These are phyloP conservation scores for Solanum tacnaense DNA, from an alignment of 257 asterid genomes.

Conservation along the genomic window DNA sequence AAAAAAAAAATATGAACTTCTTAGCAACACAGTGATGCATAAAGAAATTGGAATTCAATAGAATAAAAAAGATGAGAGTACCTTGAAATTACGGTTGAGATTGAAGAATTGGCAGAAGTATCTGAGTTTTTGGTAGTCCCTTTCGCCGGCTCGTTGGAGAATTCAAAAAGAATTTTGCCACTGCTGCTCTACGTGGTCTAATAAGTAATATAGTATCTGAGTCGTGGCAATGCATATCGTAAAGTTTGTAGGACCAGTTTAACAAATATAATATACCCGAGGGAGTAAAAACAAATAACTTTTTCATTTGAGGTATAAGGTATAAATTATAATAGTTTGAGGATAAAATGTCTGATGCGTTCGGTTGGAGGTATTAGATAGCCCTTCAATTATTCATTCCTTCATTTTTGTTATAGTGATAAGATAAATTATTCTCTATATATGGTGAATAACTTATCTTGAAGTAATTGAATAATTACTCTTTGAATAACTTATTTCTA, in stretches of 20 bases:
- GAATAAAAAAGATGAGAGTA: background rate
- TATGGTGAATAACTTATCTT: too few species aligned
- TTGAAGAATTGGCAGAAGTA: background rate
- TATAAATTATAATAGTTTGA: too few species aligned
- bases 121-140: background rate
- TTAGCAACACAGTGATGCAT: background rate
- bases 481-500: too few species aligned
- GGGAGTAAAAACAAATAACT: background rate
- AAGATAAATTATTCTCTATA: too few species aligned
- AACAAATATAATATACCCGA: background rate
- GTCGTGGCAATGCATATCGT: background rate
- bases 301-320: too few species aligned
- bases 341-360: too few species aligned
- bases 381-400: too few species aligned
- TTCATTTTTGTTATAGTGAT: too few species aligned
- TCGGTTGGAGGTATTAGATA: too few species aligned
- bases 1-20: background rate
- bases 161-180: background rate
- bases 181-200: background rate
- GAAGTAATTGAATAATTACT: too few species aligned
- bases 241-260: background rate
- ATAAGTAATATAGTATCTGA: background rate
- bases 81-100: constrained; percentile 1
- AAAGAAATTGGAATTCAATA: background rate
- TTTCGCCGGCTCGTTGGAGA: background rate